These are phyloP conservation scores for Saprolegnia parasitica DNA, from an alignment of 352 stramenopile species.

Conservation along the genomic window DNA sequence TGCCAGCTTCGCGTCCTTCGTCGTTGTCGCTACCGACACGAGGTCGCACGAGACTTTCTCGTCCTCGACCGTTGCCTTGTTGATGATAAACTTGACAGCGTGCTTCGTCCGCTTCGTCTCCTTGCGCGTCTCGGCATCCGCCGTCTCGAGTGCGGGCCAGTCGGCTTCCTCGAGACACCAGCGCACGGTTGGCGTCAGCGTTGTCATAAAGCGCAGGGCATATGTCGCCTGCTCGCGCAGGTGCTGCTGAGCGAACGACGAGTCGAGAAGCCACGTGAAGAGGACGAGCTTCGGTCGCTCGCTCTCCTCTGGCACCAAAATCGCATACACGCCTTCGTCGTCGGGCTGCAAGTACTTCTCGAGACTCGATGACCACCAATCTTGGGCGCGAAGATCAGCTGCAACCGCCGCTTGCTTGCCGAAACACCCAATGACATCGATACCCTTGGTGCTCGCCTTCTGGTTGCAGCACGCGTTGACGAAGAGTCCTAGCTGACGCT, in stretches of 20 bases:
- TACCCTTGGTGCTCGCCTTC: neutral
- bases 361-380: conserved; percentile 45
- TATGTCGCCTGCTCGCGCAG: conserved; percentile 63
- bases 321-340: conserved; percentile 55
- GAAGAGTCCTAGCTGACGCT: neutral
- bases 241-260: conserved; percentile 37
- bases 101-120: conserved; percentile 33
- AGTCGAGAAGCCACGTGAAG: conserved; percentile 57
- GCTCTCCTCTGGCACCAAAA: conserved; percentile 28
- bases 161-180: conserved; percentile 46
- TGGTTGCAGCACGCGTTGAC: neutral
- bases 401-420: conserved; percentile 55
- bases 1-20: neutral
- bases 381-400: conserved; percentile 35
- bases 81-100: conserved; percentile 34
- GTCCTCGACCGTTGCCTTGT: conserved; percentile 33
- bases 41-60: conserved; percentile 30
- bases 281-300: conserved; percentile 31
- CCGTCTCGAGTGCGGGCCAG: conserved; percentile 32
- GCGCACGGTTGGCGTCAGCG: conserved; percentile 43
- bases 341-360: conserved; percentile 34
- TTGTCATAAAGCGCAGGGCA: conserved; percentile 58
- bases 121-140: conserved; percentile 30
- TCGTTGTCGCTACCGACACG: neutral
- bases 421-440: conserved; percentile 50